These are phyloP conservation scores for Fusarium vanettenii DNA, from an alignment of 2,329 filamentous ascomycete species.

Conservation along the genomic window DNA sequence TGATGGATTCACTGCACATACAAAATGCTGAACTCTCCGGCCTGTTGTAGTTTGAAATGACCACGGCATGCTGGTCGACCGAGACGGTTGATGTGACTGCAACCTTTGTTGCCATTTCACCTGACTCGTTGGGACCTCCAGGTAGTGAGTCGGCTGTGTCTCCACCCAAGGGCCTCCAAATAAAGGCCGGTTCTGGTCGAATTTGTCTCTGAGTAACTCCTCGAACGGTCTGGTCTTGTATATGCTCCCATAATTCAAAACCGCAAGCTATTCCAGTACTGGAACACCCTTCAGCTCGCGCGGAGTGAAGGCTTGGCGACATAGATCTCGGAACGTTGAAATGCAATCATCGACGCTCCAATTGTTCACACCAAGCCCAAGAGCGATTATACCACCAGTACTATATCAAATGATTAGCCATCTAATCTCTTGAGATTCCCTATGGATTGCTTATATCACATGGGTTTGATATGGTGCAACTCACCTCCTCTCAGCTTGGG, in stretches of 20 bases:
- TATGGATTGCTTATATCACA: too few species aligned
- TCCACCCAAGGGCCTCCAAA: background rate
- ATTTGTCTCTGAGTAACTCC: background rate
- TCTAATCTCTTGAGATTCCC: too few species aligned
- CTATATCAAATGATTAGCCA: background rate
- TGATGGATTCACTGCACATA: too few species aligned
- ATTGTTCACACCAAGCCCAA: constrained; percentile 9
- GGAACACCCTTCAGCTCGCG: background rate
- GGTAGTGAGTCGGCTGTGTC: too few species aligned
- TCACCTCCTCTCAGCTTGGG: background rate
- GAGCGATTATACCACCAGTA: constrained; percentile 14
- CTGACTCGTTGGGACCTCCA: too few species aligned
- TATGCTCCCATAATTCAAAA: constrained; percentile 3
- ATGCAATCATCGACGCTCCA: background rate
- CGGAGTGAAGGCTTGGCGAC: background rate
- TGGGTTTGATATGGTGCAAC: too few species aligned
- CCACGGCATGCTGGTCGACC: too few species aligned
- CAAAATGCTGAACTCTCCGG: too few species aligned
- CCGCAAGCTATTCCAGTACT: background rate
- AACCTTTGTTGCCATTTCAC: too few species aligned
- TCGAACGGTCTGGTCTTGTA: constrained; percentile 11
- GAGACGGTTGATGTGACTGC: too few species aligned
- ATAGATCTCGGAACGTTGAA: background rate
- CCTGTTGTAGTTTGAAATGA: too few species aligned
- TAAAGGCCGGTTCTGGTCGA: background rate